Conservation (phyloP, 2,329 filamentous ascomycete genomes). For the Zalaria sp. region DNA sequence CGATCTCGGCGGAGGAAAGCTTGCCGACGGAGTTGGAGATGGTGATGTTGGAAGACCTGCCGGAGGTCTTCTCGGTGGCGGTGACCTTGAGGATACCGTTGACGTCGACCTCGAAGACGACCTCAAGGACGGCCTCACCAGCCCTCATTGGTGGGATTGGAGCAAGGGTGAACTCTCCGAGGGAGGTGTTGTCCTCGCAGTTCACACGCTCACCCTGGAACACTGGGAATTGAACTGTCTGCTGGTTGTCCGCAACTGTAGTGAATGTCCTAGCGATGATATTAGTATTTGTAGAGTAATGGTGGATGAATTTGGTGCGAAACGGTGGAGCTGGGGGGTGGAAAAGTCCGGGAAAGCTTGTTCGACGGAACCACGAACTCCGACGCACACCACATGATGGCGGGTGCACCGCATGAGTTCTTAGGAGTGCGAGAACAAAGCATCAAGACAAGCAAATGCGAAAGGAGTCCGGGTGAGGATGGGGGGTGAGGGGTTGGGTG, state of each 20-base stretch:
- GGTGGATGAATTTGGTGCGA: not conserved
- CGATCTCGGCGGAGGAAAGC: slow-evolving; percentile 85
- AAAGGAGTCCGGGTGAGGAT: not conserved
- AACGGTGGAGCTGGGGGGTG: not conserved
- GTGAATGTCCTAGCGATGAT: slow-evolving; percentile 52
- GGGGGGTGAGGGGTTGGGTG: too few relatives aligned
- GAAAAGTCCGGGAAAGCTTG: not conserved
- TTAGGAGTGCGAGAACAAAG: too few relatives aligned
- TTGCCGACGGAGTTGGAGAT: slow-evolving; percentile 99
- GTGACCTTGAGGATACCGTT: slow-evolving; percentile 99
- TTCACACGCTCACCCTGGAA: slow-evolving; percentile 96
- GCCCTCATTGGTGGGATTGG: slow-evolving; percentile 68
- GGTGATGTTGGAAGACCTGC: slow-evolving; percentile 97
- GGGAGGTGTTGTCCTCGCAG: slow-evolving; percentile 95
- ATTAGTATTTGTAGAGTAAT: not conserved
- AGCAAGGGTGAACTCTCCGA: slow-evolving; percentile 40
- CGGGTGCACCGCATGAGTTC: too few relatives aligned
- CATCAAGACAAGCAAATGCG: too few relatives aligned
- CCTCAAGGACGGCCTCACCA: slow-evolving; percentile 91
- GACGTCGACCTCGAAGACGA: slow-evolving; percentile 98
- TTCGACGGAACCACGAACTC: too few relatives aligned
- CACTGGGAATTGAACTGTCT: slow-evolving; percentile 67
- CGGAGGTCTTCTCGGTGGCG: slow-evolving; percentile 96
- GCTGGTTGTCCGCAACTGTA: slow-evolving; percentile 61
- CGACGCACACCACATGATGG: too few relatives aligned